A percentile compares a stretch with the other conserved stretches of the same genome.
Conservation (phyloP, 2,329 filamentous ascomycete genomes). For the Didymella glomerata region DNA sequence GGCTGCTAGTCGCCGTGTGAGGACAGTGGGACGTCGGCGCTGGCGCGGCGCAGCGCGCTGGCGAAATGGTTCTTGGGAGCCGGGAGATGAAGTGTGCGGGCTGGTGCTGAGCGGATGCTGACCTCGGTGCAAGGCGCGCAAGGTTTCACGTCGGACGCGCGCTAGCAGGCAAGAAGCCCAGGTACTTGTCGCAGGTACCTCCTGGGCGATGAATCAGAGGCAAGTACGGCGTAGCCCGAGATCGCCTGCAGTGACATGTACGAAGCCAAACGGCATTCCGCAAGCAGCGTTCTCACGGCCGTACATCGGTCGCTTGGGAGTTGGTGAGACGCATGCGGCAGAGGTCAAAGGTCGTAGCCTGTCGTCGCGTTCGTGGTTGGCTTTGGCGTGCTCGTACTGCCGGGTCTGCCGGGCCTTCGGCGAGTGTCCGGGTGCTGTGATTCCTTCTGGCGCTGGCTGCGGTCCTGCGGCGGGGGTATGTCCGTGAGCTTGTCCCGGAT, state of each 20-base stretch:
- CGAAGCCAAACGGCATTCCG: constrained; percentile 6
- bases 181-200: constrained; percentile 1
- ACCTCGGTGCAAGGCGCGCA: constrained; percentile 16
- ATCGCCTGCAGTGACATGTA: constrained; percentile 15
- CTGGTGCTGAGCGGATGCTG: constrained; percentile 1
- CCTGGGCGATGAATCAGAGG: constrained; percentile 6
- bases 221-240: constrained; percentile 13
- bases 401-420: constrained; percentile 16
- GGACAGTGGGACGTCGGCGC: constrained; percentile 7
- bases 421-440: constrained; percentile 19
- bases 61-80: constrained; percentile 5
- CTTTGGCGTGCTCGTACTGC: constrained; percentile 11
- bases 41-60: constrained; percentile 16
- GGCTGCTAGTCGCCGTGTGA: constrained; percentile 20
- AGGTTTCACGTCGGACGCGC: constrained; percentile 8
- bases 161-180: constrained; percentile 8
- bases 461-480: constrained; percentile 11
- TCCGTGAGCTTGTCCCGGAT: constrained; percentile 15
- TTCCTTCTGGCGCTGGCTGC: constrained; percentile 5
- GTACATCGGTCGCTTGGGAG: constrained; percentile 12
- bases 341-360: constrained; percentile 2
- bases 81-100: constrained; percentile 7
- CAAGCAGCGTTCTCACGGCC: constrained; percentile 16
- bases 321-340: constrained; percentile 23
- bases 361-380: constrained; percentile 1